Evolutionary conservation across 257 asterid species (phyloP), one percentile per base, ranked within the genome.

Genomic region (Nicotiana knightiana): DNA sequence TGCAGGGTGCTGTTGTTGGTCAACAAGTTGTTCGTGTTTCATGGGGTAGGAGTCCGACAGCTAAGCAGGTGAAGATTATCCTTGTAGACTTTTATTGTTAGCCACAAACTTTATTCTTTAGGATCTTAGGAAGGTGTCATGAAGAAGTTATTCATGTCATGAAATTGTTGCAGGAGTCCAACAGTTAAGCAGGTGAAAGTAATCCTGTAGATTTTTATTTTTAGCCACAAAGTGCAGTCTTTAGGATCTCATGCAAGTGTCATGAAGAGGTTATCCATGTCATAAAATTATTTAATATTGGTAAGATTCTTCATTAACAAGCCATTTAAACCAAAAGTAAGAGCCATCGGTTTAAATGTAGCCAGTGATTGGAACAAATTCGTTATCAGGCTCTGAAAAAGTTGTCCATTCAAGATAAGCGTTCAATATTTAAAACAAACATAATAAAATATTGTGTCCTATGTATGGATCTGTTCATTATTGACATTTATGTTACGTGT

Each of bases 11-110:
- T 82, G 87, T 88, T 85, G 91, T 95, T 86, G 98, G 99, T 84
- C 97, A 93, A 81, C 98, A 92, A 86, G 93, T 91, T 59, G 98
- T 95, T 80, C 97, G 97, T 54, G 94, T 95, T 87, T 95, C 97
- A 43, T 94, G 97, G 98, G 98, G 97, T 86, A 88, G 97, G 90
- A 92, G 92, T 78, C 97, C 91, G 35, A 84, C 91, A 3, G 92
- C 97, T 57, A 94, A 95, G 85, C 98, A 92, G 97, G 98, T 93
- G 68, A 67, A 63, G 43, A 64, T 48, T 28, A 61, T 59, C 57
- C 10, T 43, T 78, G 68, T n/a, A n/a, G 30, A 12, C 13, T n/a
- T 26, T 33, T 65, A 67, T 66, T 53, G 33, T 32, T 51, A 1
- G 63, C 43, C 58, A 53, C 2, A 1, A 12, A 53, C 17, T 51